Evolutionary conservation across 2,329 filamentous ascomycete genomes (phyloP), one percentile per base, ranked within the genome.

Genomic region (Neodidymelliopsis sp.): DNA sequence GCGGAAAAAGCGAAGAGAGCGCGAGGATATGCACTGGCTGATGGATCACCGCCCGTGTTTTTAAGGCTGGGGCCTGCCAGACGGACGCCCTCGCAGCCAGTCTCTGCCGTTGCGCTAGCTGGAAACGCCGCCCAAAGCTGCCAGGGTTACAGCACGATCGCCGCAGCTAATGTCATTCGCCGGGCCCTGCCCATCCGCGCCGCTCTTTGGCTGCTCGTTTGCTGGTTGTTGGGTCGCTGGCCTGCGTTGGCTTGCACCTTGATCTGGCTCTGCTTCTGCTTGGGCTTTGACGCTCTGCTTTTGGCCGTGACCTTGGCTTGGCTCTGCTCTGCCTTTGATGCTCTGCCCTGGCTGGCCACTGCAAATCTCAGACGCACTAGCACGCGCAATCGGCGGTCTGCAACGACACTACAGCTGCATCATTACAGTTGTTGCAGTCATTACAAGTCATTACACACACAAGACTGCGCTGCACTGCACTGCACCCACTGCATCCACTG

Each of bases 1-100:
- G 34, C 40, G 47, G 40, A 36, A 40, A 44, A 40, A 40, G 47
- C 35, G 41, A 42, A 50, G 40, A 40, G 47, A 35, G 47, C 6
- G 20, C 47, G 47, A 50, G 47, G 29, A 48, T 45, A 20, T 25
- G 41, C 24, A 43, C 29, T 23, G 15, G 27, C 31, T 25, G 31
- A 6, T 31, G 48, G 35, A 27, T 35, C 13, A 15, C 19, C 18
- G 20, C 25, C 30, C n/a, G 15, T 41, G 44, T 38, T 46, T 41
- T 39, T 40, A 41, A 38, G 35, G 15, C 24, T 30, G 5, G 15
- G 12, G 38, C 43, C 18, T 28, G 46, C 39, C 39, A 38, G 40
- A 35, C 27, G 15, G 12, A 10, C 12, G 12, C 19, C 28, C 9
- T 15, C 39, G 13, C 11, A 20, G 40, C 40, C 30, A 35, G 15